phyloP scores from a whole-genome alignment of 257 asterid species.

The Jacaranda copaia region DNA sequence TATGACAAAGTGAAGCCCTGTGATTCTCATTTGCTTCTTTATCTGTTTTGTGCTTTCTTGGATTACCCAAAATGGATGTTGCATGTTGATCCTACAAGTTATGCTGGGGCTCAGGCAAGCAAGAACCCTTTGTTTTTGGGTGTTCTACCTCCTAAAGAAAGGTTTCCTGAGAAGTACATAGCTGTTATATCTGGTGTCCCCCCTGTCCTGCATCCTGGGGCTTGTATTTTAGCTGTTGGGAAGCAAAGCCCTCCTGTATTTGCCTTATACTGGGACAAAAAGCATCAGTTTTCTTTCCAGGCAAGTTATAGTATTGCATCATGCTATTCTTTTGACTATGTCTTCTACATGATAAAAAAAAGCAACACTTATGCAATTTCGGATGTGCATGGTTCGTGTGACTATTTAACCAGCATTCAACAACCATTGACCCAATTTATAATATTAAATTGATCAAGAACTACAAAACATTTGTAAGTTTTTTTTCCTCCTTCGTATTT shows the following conservation, averaged over 20 bases:
- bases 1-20: constrained; percentile 74
- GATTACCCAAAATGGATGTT: constrained; percentile 98
- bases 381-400: constrained; percentile 16
- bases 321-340: constrained; percentile 24
- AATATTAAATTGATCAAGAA: background rate
- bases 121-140: constrained; percentile 94
- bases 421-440: background rate
- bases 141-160: constrained; percentile 87
- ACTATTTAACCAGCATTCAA: constrained; percentile 4
- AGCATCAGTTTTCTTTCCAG: constrained; percentile 94
- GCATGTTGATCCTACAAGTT: constrained; percentile 86
- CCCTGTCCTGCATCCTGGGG: constrained; percentile 91
- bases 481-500: constrained; percentile 1
- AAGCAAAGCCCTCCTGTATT: constrained; percentile 87
- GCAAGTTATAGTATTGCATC: constrained; percentile 49
- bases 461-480: background rate
- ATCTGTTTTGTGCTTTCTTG: constrained; percentile 91
- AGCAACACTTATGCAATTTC: background rate
- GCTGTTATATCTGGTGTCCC: constrained; percentile 85
- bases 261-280: constrained; percentile 90
- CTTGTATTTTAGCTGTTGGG: constrained; percentile 88
- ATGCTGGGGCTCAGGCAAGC: constrained; percentile 84
- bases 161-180: constrained; percentile 90
- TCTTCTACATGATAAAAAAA: constrained; percentile 10
- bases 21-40: constrained; percentile 89